phyloP scores from a whole-genome alignment of 2,329 filamentous ascomycete genomes.

The Pestalotiopsis sp. region DNA sequence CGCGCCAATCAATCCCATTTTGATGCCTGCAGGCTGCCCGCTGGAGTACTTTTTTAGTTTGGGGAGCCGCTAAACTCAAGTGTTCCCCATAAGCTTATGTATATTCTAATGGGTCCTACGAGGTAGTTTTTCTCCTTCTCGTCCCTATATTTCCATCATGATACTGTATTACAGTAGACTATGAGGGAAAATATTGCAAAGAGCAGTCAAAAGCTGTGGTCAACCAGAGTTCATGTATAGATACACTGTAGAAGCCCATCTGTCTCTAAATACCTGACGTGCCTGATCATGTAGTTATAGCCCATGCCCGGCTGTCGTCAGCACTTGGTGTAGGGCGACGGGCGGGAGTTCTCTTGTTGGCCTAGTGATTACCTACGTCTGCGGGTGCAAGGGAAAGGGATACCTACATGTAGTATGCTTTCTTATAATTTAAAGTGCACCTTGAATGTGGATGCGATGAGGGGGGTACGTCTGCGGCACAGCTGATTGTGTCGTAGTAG shows the following conservation, averaged over 20 bases:
- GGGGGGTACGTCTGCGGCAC: neutral
- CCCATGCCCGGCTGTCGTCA: neutral
- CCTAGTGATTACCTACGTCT: slow-evolving; percentile 5
- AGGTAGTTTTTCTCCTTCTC: neutral
- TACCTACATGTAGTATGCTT: neutral
- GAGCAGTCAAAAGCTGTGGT: no score
- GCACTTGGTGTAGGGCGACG: slow-evolving; percentile 1
- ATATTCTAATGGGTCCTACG: neutral
- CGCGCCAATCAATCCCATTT: neutral
- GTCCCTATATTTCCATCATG: neutral
- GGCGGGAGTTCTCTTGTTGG: slow-evolving; percentile 6
- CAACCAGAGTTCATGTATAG: no score
- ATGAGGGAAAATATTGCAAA: neutral
- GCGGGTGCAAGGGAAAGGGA: neutral
- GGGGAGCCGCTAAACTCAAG: neutral
- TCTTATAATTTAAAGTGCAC: neutral
- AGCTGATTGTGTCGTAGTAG: neutral
- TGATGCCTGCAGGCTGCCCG: neutral
- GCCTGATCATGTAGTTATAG: neutral
- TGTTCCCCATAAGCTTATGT: neutral
- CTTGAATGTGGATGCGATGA: neutral
- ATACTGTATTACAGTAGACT: neutral
- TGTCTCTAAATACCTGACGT: no score
- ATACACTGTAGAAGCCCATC: no score
- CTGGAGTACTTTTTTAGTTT: neutral